These are phyloP conservation scores for Malassezia cuniculi DNA, from an alignment of 1,284 basidiomycete species.

Conservation along the genomic window DNA sequence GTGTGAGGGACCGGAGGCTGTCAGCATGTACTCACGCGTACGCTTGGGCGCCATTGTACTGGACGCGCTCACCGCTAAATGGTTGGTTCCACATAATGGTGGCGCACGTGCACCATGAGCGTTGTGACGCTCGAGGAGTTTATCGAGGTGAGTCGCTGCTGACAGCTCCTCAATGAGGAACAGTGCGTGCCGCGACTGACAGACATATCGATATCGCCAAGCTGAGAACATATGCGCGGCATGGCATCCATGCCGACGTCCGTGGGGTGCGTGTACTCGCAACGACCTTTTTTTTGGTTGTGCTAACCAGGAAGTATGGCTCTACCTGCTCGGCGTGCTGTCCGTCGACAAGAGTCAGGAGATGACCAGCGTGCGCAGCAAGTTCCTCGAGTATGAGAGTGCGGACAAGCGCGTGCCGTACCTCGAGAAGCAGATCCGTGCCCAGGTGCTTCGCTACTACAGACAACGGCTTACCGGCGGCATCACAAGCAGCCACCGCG, in stretches of 20 bases:
- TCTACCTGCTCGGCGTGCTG: conserved; percentile 42
- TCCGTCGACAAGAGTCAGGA: conserved; percentile 42
- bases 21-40: conserved; percentile 2
- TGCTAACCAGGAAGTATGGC: conserved; percentile 32
- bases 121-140: conserved; percentile 35
- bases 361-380: conserved; percentile 40
- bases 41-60: conserved; percentile 5
- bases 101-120: conserved; percentile 15
- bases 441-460: conserved; percentile 37
- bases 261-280: conserved; percentile 26
- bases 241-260: conserved; percentile 35
- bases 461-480: conserved; percentile 25
- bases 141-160: conserved; percentile 17
- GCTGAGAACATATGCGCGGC: conserved; percentile 35
- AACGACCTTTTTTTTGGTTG: too few relatives aligned
- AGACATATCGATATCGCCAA: conserved; percentile 35
- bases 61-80: conserved; percentile 2
- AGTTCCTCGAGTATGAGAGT: conserved; percentile 37
- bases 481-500: conserved; percentile 14
- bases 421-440: conserved; percentile 34
- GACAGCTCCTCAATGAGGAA: conserved; percentile 32
- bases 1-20: conserved; percentile 32
- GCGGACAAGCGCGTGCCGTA: conserved; percentile 34
- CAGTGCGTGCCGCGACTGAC: conserved; percentile 16
- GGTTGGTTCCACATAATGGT: conserved; percentile 8